A percentile compares a stretch with the other conserved stretches of the same genome.
phyloP scores from a whole-genome alignment of 192 early-diverging fungal genomes.

The Podila minutissima region DNA sequence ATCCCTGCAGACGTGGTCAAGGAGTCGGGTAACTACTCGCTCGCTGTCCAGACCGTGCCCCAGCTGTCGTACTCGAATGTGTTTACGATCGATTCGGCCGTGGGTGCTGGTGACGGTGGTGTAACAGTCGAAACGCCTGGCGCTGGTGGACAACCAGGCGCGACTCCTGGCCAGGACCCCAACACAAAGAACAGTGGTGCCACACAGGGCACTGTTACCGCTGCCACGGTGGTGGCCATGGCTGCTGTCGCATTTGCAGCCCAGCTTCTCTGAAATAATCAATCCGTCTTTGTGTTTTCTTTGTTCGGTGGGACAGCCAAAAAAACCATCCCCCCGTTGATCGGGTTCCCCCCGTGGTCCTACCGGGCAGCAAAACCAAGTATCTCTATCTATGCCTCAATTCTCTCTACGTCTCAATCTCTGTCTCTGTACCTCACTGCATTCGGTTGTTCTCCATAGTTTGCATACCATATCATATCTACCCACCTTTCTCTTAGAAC shows the following conservation, averaged over 20 bases:
- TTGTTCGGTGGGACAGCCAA: no score
- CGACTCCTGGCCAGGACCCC: slow-evolving; percentile 5
- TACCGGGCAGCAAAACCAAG: no score
- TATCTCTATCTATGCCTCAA: no score
- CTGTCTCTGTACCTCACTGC: no score
- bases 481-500: no score
- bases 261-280: slow-evolving; percentile 23
- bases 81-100: slow-evolving; percentile 23
- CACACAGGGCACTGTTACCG: neutral
- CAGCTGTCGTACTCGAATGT: slow-evolving; percentile 27
- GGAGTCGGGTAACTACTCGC: slow-evolving; percentile 20
- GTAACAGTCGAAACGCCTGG: neutral
- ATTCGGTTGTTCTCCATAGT: no score
- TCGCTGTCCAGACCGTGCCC: slow-evolving; percentile 31
- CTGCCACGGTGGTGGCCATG: slow-evolving; percentile 15
- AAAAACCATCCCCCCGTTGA: no score
- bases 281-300: no score
- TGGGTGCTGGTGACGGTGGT: neutral
- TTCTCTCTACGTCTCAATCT: no score
- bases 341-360: no score
- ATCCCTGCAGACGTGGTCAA: slow-evolving; percentile 21
- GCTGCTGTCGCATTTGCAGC: slow-evolving; percentile 29
- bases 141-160: neutral
- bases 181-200: neutral
- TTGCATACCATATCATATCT: no score